Evolutionary conservation across 306 rosid genomes (phyloP).

Genomic region (Vicia sativa): DNA sequence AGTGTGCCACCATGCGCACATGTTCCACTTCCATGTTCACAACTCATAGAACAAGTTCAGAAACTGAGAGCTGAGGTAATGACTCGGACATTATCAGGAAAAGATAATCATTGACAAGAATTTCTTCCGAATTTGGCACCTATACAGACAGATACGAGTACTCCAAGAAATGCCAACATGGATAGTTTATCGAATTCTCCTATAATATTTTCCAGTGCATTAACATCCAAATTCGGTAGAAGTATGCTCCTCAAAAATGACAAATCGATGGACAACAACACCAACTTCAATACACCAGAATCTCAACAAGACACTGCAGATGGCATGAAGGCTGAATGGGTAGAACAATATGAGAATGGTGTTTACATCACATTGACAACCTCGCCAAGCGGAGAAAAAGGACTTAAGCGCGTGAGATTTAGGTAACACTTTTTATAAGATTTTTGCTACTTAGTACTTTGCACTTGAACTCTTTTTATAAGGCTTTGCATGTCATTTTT

Average conservation of each 20-base stretch:
- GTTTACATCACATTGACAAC: constrained; percentile 68
- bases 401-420: too few species aligned
- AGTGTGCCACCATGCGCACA: too few species aligned
- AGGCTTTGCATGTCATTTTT: too few species aligned
- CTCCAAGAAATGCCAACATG: constrained; percentile 45
- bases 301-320: constrained; percentile 45
- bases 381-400: constrained; percentile 67
- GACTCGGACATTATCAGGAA: constrained; percentile 52
- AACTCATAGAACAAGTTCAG: constrained; percentile 64
- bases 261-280: constrained; percentile 40
- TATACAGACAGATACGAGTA: constrained; percentile 40
- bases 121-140: constrained; percentile 51
- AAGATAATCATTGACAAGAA: constrained; percentile 39
- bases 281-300: constrained; percentile 35
- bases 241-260: constrained; percentile 38
- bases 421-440: too few species aligned
- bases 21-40: too few species aligned
- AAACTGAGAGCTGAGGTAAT: constrained; percentile 70
- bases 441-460: too few species aligned
- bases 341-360: constrained; percentile 73
- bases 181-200: constrained; percentile 63
- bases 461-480: too few species aligned
- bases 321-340: constrained; percentile 60
- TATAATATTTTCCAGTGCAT: constrained; percentile 51
- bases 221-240: constrained; percentile 61